Percentiles rank a stretch among this genome's conserved stretches.
phyloP scores from a whole-genome alignment of 2,329 filamentous ascomycete genomes.

The Cladophialophora chaetospira region DNA sequence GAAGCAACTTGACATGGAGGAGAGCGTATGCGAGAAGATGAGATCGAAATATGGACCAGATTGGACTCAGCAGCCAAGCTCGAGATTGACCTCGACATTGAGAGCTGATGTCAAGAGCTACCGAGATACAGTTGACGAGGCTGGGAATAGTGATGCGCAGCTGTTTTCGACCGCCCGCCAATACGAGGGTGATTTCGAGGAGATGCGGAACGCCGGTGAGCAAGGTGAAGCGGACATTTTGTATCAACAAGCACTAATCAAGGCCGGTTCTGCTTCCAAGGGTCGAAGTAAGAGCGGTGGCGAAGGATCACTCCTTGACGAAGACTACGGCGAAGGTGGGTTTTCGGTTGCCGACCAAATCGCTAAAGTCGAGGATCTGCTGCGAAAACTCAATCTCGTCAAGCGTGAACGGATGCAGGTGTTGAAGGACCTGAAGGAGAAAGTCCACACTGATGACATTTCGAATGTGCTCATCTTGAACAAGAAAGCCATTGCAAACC shows the following conservation, averaged over 20 bases:
- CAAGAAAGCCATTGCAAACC: conserved; percentile 92
- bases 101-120: conserved; percentile 86
- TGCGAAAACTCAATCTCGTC: conserved; percentile 88
- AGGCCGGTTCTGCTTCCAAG: conserved; percentile 65
- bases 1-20: conserved; percentile 93
- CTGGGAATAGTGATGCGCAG: conserved; percentile 80
- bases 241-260: conserved; percentile 83
- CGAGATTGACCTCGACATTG: conserved; percentile 81
- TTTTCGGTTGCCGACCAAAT: conserved; percentile 89
- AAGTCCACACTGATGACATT: conserved; percentile 91
- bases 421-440: conserved; percentile 94
- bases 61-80: conserved; percentile 97
- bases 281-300: conserved; percentile 59
- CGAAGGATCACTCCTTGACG: conserved; percentile 83
- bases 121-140: conserved; percentile 84
- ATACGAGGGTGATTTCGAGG: conserved; percentile 85
- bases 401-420: conserved; percentile 91
- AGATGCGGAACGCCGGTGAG: conserved; percentile 89
- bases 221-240: conserved; percentile 83
- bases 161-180: conserved; percentile 81
- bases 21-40: conserved; percentile 99
- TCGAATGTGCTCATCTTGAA: conserved; percentile 96
- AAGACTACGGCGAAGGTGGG: conserved; percentile 80
- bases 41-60: conserved; percentile 92
- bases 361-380: conserved; percentile 78